phyloP scores from a whole-genome alignment of 352 stramenopile species.

The Pythium plurisporium region DNA sequence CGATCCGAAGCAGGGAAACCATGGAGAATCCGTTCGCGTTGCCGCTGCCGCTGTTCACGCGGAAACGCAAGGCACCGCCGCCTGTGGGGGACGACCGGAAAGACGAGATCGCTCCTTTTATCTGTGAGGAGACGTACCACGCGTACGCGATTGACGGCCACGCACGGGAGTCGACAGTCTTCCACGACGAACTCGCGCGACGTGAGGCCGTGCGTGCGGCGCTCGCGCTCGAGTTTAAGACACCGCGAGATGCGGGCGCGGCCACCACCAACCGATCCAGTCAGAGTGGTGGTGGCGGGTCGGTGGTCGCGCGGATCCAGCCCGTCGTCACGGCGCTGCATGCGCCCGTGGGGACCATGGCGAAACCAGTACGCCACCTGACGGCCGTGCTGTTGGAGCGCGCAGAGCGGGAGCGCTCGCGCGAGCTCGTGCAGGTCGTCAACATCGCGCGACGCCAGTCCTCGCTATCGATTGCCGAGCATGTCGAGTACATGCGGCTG shows the following conservation, averaged over 20 bases:
- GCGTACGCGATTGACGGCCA: constrained; percentile 16
- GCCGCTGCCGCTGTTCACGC: constrained; percentile 37
- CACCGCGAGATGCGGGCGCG: background rate
- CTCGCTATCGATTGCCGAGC: constrained; percentile 37
- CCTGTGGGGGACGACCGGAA: background rate
- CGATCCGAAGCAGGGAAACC: background rate
- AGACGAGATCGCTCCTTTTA: constrained; percentile 19
- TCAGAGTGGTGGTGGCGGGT: background rate
- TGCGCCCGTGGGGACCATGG: background rate
- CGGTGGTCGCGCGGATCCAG: constrained; percentile 7
- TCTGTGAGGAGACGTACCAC: constrained; percentile 36
- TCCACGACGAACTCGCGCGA: constrained; percentile 5
- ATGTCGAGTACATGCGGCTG: constrained; percentile 47
- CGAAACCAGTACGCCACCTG: constrained; percentile 25
- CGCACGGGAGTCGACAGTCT: constrained; percentile 11
- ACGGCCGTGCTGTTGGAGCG: constrained; percentile 30
- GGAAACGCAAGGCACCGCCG: constrained; percentile 32
- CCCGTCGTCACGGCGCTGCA: constrained; percentile 5
- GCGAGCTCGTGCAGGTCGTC: constrained; percentile 9
- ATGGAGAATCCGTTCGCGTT: constrained; percentile 45
- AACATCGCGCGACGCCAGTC: constrained; percentile 48
- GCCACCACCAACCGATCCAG: background rate
- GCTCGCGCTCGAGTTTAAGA: background rate
- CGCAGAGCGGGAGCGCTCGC: constrained; percentile 14
- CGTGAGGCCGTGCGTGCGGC: constrained; percentile 2